phyloP scores from a whole-genome alignment of 176 grass and related monocot species.

The Triticum timopheevii region DNA sequence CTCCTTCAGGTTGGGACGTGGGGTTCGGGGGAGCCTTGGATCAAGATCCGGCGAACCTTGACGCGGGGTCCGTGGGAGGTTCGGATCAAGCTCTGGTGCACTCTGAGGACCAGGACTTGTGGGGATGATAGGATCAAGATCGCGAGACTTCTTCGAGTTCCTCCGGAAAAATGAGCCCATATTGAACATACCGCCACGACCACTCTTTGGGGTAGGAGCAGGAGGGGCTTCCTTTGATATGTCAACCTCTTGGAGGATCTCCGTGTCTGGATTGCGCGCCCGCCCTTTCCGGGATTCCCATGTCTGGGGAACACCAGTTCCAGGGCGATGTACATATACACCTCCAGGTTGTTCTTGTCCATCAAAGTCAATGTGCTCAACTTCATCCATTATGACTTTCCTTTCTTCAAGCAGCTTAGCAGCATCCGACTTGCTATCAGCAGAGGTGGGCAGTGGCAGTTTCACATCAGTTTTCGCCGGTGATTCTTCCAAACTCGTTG shows the following conservation, averaged over 20 bases:
- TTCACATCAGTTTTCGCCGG: conserved; percentile 26
- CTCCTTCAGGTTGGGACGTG: conserved; percentile 47
- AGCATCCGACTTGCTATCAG: conserved; percentile 27
- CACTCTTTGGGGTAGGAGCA: conserved; percentile 38
- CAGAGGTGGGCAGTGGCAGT: conserved; percentile 21
- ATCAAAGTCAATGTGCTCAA: conserved; percentile 68
- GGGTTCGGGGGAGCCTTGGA: conserved; percentile 28
- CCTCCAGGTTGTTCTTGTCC: conserved; percentile 75
- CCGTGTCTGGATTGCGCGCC: conserved; percentile 44
- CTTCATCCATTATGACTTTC: conserved; percentile 53
- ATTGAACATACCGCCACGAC: conserved; percentile 42
- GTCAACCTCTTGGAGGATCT: conserved; percentile 47
- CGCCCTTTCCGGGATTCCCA: conserved; percentile 88
- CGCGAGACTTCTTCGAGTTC: conserved; percentile 37
- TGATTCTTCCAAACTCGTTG: conserved; percentile 40
- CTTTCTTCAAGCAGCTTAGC: conserved; percentile 40
- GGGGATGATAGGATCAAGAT: conserved; percentile 22
- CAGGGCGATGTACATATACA: conserved; percentile 83
- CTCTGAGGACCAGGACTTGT: conserved; percentile 30
- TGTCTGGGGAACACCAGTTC: conserved; percentile 60
- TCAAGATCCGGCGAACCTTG: conserved; percentile 3
- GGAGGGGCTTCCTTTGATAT: conserved; percentile 28
- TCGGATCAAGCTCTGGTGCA: conserved; percentile 34
- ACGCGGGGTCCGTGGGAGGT: conserved; percentile 36
- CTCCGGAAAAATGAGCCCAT: conserved; percentile 53